phyloP scores from a whole-genome alignment of 2,329 filamentous ascomycete genomes.

The Botryotinia narcissicola region DNA sequence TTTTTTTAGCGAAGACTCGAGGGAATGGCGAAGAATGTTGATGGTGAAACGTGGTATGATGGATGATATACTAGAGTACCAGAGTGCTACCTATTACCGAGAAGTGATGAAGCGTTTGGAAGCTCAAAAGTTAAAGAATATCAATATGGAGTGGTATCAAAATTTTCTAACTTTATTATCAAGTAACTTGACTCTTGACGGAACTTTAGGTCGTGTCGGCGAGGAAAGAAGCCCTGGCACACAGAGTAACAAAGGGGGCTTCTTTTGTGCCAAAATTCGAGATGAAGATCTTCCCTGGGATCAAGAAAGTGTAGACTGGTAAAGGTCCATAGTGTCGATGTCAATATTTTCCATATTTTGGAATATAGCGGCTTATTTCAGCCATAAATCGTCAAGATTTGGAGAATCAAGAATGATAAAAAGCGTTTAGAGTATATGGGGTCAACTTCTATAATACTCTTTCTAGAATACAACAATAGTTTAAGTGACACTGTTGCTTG shows the following conservation, averaged over 20 bases:
- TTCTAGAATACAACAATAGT: neutral
- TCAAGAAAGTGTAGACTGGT: neutral
- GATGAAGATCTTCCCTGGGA: slow-evolving; percentile 23
- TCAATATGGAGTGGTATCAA: neutral
- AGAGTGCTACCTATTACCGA: neutral
- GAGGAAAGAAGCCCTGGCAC: neutral
- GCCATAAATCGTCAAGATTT: neutral
- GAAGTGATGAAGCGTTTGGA: neutral
- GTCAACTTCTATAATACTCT: neutral
- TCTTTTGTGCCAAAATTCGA: slow-evolving; percentile 14
- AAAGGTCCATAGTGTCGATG: neutral
- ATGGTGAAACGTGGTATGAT: neutral
- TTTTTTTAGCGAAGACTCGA: neutral
- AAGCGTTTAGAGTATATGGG: neutral
- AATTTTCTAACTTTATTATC: neutral
- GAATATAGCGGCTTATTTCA: neutral
- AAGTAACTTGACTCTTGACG: neutral
- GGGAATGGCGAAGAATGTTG: neutral
- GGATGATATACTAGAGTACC: neutral
- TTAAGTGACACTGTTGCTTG: too few species aligned
- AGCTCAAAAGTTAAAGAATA: neutral
- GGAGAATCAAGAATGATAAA: neutral
- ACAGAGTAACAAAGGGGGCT: neutral
- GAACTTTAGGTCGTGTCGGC: neutral
- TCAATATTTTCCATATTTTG: neutral